These are phyloP conservation scores for Uromyces viciae-fabae DNA, from an alignment of 1,284 basidiomycete genomes.

Conservation along the genomic window DNA sequence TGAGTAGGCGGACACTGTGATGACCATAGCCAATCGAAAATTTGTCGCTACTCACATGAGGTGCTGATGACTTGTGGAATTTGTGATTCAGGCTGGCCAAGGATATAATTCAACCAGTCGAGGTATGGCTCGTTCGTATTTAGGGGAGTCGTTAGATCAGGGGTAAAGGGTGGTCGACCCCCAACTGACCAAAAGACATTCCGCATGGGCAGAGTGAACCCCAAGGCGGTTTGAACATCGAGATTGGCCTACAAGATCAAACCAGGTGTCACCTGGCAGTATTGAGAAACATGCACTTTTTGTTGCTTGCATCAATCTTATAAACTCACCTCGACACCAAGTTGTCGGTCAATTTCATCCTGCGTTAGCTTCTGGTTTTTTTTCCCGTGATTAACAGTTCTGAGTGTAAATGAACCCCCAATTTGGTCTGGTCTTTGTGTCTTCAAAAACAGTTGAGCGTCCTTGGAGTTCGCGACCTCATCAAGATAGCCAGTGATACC, in stretches of 20 bases:
- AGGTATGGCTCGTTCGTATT: slow-evolving; percentile 43
- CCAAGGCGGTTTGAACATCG: slow-evolving; percentile 31
- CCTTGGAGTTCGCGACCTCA: slow-evolving; percentile 22
- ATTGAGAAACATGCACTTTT: background rate
- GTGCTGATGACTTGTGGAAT: slow-evolving; percentile 38
- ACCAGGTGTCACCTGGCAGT: background rate
- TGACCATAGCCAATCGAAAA: background rate
- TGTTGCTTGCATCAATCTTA: background rate
- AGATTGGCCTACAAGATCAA: slow-evolving; percentile 2
- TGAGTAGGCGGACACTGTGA: background rate
- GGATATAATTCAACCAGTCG: slow-evolving; percentile 34
- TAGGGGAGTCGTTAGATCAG: slow-evolving; percentile 13
- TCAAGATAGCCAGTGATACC: slow-evolving; percentile 38
- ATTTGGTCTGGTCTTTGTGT: slow-evolving; percentile 19
- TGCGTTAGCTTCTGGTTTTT: slow-evolving; percentile 5
- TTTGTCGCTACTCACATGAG: slow-evolving; percentile 20
- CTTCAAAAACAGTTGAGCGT: slow-evolving; percentile 27
- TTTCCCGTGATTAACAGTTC: slow-evolving; percentile 18
- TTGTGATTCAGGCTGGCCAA: background rate
- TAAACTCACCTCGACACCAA: slow-evolving; percentile 34
- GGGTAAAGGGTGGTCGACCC: slow-evolving; percentile 26
- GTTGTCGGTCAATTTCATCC: slow-evolving; percentile 8
- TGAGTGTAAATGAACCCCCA: slow-evolving; percentile 14
- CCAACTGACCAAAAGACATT: slow-evolving; percentile 35
- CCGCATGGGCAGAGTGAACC: slow-evolving; percentile 30